phyloP scores from a whole-genome alignment of 352 stramenopile species.

The Phytophthora ramorum region DNA sequence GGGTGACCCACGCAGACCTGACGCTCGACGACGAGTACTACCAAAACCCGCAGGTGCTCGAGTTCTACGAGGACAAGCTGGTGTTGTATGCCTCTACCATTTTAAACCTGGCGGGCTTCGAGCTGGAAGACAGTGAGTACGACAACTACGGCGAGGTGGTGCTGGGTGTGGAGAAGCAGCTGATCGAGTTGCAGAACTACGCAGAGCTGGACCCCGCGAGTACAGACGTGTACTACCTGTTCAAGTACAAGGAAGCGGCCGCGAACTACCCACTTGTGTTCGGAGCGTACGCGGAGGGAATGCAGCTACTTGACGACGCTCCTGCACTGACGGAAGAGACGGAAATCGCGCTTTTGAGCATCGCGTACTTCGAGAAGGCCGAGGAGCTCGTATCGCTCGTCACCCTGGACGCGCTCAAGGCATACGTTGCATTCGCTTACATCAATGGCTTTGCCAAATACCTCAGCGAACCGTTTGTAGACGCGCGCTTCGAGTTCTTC shows the following conservation, averaged over 20 bases:
- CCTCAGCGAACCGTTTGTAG: slow-evolving; percentile 68
- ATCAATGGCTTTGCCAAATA: slow-evolving; percentile 41
- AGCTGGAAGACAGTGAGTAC: slow-evolving; percentile 28
- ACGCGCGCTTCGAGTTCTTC: slow-evolving; percentile 91
- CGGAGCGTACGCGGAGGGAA: slow-evolving; percentile 52
- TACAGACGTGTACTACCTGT: slow-evolving; percentile 70
- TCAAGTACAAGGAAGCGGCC: slow-evolving; percentile 62
- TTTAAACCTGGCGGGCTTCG: slow-evolving; percentile 42
- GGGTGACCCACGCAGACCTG: slow-evolving; percentile 80
- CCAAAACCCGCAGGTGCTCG: slow-evolving; percentile 68
- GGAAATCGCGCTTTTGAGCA: slow-evolving; percentile 56
- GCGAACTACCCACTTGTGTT: slow-evolving; percentile 63
- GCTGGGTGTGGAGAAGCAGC: slow-evolving; percentile 34
- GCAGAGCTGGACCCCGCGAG: slow-evolving; percentile 28
- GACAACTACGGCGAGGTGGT: slow-evolving; percentile 34
- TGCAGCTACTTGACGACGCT: slow-evolving; percentile 47
- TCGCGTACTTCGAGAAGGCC: slow-evolving; percentile 55
- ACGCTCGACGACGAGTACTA: slow-evolving; percentile 90
- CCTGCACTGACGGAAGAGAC: slow-evolving; percentile 38
- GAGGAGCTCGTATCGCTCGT: slow-evolving; percentile 46
- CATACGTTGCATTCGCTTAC: slow-evolving; percentile 57
- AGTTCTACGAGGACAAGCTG: slow-evolving; percentile 40
- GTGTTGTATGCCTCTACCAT: slow-evolving; percentile 49
- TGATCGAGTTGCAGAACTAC: slow-evolving; percentile 40
- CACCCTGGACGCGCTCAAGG: slow-evolving; percentile 50